Base-by-base conservation (phyloP, 768 basidiomycete genomes). In the Boletus eberwhitei region DNA sequence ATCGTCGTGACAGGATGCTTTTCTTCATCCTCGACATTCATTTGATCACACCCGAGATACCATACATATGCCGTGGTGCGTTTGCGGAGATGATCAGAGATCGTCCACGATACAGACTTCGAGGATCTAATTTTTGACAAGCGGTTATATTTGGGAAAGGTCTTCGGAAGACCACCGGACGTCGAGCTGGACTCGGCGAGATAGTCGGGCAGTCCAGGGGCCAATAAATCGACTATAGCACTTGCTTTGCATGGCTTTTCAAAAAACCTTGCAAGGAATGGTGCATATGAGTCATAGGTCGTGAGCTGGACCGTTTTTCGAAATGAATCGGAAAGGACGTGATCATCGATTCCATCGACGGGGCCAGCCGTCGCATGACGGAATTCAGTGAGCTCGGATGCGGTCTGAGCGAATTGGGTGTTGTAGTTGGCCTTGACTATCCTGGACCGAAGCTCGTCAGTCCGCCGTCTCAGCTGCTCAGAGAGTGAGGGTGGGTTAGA, bases 161-260 rank as follows among this genome's bases (percentile, higher is more conserved):
- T 14, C n/a, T 66, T 61, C 17, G 54, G 1, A 8, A 34, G 8
- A 12, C 59, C 47, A 47, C 64, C 54, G 4, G 64, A 66, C 19
- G 61, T 66, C 12, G 59, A 58, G 6, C 55, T 58, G 21, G 64
- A 66, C 21, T n/a, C 22, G 8, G 19, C 41, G 3, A 65, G 48
- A 26, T 19, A 64, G 40, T 64, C 59, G n/a, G 64, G 65, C 1
- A 65, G 7, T 31, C 64, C 65, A 0, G 59, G 62, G 1, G 62
- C 48, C 34, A 64, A 49, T 8, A 61, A 26, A 31, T 65, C 17
- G 22, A 36, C 26, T 19, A 64, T 11, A 5, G 19, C 46, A 9
- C 34, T 42, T 6, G 32, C 46, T 43, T 35, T 56, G 17, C 50
- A 56, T 2, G 59, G 53, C 24, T 22, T 52, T 9, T 62, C 45